Evolutionary conservation across 148 eudicot genomes (phyloP).

Genomic region (Mesembryanthemum crystallinum): DNA sequence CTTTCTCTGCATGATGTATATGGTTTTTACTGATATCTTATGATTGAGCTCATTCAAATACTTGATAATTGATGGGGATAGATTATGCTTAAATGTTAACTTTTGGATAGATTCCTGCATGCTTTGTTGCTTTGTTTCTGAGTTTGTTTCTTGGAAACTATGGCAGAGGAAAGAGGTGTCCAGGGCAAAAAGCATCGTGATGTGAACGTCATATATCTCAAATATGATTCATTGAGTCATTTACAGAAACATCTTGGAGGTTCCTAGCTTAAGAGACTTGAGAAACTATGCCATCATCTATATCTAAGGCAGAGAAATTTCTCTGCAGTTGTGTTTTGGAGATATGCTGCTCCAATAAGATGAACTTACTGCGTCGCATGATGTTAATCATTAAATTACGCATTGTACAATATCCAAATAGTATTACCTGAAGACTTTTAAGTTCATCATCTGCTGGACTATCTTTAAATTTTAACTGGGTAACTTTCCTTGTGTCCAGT

Average conservation of each 20-base stretch:
- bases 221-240: not conserved
- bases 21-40: too few relatives aligned
- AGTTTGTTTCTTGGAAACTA: not conserved
- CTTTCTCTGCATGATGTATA: not conserved
- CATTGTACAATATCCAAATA: not conserved
- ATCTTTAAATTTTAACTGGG: not conserved
- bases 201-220: not conserved
- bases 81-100: not conserved
- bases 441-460: too few relatives aligned
- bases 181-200: not conserved
- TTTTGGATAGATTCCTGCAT: not conserved
- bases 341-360: constrained; percentile 1
- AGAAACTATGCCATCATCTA: not conserved
- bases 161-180: not conserved
- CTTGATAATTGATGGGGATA: not conserved
- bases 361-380: not conserved
- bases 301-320: not conserved
- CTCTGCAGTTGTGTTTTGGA: not conserved
- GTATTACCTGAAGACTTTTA: too few relatives aligned
- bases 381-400: not conserved
- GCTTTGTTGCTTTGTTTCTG: not conserved
- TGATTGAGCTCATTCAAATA: not conserved
- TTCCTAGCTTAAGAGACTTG: not conserved
- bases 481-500: not conserved
- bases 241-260: not conserved